These are phyloP conservation scores for Epichloe typhina DNA, from an alignment of 2,329 filamentous ascomycete species.

Conservation along the genomic window DNA sequence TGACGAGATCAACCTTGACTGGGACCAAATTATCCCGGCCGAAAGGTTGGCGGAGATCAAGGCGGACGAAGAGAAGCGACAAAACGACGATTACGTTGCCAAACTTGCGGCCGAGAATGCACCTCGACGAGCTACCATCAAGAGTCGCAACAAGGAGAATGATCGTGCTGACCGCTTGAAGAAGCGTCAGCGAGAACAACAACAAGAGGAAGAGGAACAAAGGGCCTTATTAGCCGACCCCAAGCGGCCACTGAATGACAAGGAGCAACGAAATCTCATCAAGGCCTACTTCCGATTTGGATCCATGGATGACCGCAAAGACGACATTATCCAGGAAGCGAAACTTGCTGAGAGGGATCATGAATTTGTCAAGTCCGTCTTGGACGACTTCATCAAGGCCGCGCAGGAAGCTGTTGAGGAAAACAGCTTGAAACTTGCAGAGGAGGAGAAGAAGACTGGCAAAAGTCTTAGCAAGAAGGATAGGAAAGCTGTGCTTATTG, in stretches of 20 bases:
- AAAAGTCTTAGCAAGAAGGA: conserved; percentile 91
- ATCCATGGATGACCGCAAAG: conserved; percentile 72
- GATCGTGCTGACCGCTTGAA: conserved; percentile 54
- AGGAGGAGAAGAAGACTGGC: conserved; percentile 69
- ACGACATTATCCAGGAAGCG: conserved; percentile 79
- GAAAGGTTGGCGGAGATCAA: conserved; percentile 85
- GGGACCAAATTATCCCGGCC: conserved; percentile 96
- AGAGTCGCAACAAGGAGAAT: conserved; percentile 41
- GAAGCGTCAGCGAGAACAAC: conserved; percentile 51
- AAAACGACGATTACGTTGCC: conserved; percentile 70
- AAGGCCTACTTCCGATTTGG: conserved; percentile 85
- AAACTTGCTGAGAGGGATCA: conserved; percentile 71
- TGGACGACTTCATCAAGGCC: conserved; percentile 57
- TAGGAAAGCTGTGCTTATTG: conserved; percentile 90
- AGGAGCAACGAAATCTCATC: conserved; percentile 85
- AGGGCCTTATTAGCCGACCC: conserved; percentile 68
- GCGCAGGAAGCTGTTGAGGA: conserved; percentile 47
- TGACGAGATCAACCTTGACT: conserved; percentile 65
- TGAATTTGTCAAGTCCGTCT: conserved; percentile 61
- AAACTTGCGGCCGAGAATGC: conserved; percentile 75
- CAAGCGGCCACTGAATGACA: conserved; percentile 77
- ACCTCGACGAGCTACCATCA: conserved; percentile 59
- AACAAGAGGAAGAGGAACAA: conserved; percentile 59
- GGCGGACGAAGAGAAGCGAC: conserved; percentile 72
- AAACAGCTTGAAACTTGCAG: conserved; percentile 59